Base-by-base conservation (phyloP, 2,329 filamentous ascomycete genomes). In the Penicillium griseofulvum region DNA sequence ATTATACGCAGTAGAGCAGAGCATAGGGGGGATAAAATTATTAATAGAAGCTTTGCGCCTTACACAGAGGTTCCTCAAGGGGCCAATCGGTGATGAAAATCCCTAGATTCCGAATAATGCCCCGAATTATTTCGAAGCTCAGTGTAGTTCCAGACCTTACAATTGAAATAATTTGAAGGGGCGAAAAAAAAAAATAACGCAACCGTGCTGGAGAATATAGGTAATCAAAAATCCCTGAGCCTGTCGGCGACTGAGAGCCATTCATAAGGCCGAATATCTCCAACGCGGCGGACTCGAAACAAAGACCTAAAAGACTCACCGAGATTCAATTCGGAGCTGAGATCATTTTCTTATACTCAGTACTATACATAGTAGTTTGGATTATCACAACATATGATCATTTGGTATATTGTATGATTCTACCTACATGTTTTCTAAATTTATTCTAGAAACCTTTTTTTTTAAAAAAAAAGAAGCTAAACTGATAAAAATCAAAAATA, bases 231-330 rank as follows among this genome's bases (percentile, higher is more conserved):
- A 9, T 6, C 36, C 39, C 38, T 33, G 11, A 11, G 9, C 2
- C 39, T 51, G 52, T 55, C 52, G 52, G 52, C 52, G 52, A 38
- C 52, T 29, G 52, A 51, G 52, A 49, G 52, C 52, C 52, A 55
- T 55, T 55, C 52, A 55, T 11, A 38, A 43, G 19, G 41, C 46
- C 34, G 47, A 55, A 49, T 26, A 44, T 37, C 33, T 7, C 1
- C 34, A 55, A 50, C 41, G 14, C 52, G 47, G 52, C 52, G 47
- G 47, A 45, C 22, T 51, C 47, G 52, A 55, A 54, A 51, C 42
- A 38, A 10, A 28, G 28, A 7, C 52, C 52, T 4, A 51, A 54
- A 55, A 31, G 31, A 39, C 52, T 55, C 52, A 55, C 52, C 52
- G 52, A 42, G 38, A 17, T n/a, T 49, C 51, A 43, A 43, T 48